phyloP scores from a whole-genome alignment of 2,329 filamentous ascomycete genomes.

The Colletotrichum gloeosporioides region DNA sequence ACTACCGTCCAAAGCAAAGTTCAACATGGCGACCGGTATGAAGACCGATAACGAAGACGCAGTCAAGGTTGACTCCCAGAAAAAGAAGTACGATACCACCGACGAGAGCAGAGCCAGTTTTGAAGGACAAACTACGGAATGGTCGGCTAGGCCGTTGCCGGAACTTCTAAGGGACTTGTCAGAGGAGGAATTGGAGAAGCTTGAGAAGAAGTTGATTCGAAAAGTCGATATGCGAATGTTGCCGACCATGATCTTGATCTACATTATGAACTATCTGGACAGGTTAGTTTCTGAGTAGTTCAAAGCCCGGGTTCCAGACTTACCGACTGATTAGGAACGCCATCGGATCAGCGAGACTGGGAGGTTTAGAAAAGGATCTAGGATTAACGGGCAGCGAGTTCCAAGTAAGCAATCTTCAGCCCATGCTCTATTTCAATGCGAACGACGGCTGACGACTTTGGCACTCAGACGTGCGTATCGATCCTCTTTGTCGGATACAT shows the following conservation, averaged over 20 bases:
- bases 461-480: conserved; percentile 4
- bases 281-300: conserved; percentile 22
- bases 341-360: conserved; percentile 59
- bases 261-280: conserved; percentile 72
- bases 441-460: not conserved
- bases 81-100: not conserved
- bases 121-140: not conserved
- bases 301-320: rapidly evolving
- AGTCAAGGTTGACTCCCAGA: not conserved
- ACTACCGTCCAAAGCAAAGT: not conserved
- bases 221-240: conserved; percentile 72
- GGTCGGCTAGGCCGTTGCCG: not conserved
- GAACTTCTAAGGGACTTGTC: conserved; percentile 8
- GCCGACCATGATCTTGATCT: conserved; percentile 73
- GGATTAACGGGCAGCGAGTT: conserved; percentile 36
- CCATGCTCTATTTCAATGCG: rapidly evolving
- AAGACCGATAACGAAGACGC: not conserved
- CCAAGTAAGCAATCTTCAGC: conserved; percentile 32
- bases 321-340: conserved; percentile 26
- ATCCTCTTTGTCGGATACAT: conserved; percentile 28
- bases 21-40: not conserved
- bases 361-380: conserved; percentile 46
- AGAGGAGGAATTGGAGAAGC: conserved; percentile 25
- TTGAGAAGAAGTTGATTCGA: conserved; percentile 62
- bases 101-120: not conserved